Conservation (phyloP, 495 filamentous ascomycete genomes). For the Hypoxylon rickii region DNA sequence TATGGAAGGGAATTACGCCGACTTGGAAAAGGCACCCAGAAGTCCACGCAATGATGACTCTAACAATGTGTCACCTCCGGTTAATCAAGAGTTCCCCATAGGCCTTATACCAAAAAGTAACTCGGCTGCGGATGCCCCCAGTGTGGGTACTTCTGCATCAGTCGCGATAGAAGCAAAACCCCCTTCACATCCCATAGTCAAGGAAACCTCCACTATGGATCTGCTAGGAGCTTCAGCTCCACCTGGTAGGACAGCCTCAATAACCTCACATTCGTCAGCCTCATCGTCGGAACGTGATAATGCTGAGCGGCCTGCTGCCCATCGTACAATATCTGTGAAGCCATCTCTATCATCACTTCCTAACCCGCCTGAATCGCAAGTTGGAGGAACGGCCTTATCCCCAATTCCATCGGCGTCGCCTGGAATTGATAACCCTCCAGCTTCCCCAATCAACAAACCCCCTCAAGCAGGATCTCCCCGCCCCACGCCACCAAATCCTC, state of each 20-base stretch:
- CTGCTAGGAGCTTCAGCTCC: slow-evolving; percentile 32
- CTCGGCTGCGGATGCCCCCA: slow-evolving; percentile 20
- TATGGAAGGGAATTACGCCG: slow-evolving; percentile 28
- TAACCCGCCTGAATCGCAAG: slow-evolving; percentile 23
- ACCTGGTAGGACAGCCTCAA: slow-evolving; percentile 26
- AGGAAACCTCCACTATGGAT: slow-evolving; percentile 27
- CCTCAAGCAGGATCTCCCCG: neutral
- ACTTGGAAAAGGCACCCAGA: slow-evolving; percentile 13
- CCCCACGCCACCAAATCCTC: neutral
- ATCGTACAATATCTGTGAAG: slow-evolving; percentile 25
- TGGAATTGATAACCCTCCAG: slow-evolving; percentile 12
- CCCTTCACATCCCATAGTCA: slow-evolving; percentile 14
- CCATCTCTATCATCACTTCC: slow-evolving; percentile 29
- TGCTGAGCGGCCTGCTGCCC: slow-evolving; percentile 3
- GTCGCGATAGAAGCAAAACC: slow-evolving; percentile 23
- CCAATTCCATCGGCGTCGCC: slow-evolving; percentile 33
- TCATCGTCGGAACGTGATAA: slow-evolving; percentile 18
- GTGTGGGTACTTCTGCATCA: slow-evolving; percentile 19
- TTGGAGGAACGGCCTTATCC: slow-evolving; percentile 22
- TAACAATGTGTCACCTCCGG: slow-evolving; percentile 10
- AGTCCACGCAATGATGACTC: slow-evolving; percentile 17
- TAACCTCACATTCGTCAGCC: slow-evolving; percentile 25
- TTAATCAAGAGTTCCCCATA: slow-evolving; percentile 25
- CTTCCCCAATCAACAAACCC: slow-evolving; percentile 9
- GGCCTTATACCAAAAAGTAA: slow-evolving; percentile 13